Base-by-base conservation (phyloP, 1,139 yeast genomes). In the Diutina ranongensis region DNA sequence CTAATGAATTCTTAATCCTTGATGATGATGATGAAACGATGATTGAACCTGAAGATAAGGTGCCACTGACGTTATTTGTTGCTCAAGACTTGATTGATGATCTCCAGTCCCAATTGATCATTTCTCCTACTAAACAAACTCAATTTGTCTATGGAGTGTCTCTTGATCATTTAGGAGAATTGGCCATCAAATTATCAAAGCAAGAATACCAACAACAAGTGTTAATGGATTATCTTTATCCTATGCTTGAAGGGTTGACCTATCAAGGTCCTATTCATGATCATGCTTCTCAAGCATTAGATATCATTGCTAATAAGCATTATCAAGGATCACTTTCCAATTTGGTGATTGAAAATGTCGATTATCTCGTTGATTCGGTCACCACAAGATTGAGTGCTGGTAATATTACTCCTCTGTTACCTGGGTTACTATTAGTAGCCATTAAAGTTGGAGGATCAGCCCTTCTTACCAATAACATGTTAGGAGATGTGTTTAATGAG, bases 321-420 rank as follows among this genome's bases (percentile, higher is more conserved):
- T 83, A 82, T 52, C 61, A 71, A 45, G 78, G 79, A 0, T 76
- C 85, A 0, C 61, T 88, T 7, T 64, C 68, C 40, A 60, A 60
- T 2, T 56, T 89, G 51, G 67, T 92, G 3, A 56, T 71, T 38
- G 79, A 77, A 36, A 89, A 89, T 57, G 74, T 80, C 53, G 97
- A 89, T 56, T 89, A 89, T 57, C 60, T 92, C 22, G 65, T 88
- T 12, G 97, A 92, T 59, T 65, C 88, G 0, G 64, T 88, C 16
- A 81, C 95, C 7, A 62, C 79, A 38, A 76, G 74, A 51, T 64
- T 92, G 46, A 76, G 85, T 25, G 75, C 83, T 3, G 78, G 76
- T 20, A 60, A 65, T 15, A 67, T 89, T 48, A 78, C 89, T 0
- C 92, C 95, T 0, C 68, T 87, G 34, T 72, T 87, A 0, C 79